Percentiles rank a stretch among this genome's conserved stretches.
Conservation (phyloP, 106 monocot species). For the Xerophyta viscosa region DNA sequence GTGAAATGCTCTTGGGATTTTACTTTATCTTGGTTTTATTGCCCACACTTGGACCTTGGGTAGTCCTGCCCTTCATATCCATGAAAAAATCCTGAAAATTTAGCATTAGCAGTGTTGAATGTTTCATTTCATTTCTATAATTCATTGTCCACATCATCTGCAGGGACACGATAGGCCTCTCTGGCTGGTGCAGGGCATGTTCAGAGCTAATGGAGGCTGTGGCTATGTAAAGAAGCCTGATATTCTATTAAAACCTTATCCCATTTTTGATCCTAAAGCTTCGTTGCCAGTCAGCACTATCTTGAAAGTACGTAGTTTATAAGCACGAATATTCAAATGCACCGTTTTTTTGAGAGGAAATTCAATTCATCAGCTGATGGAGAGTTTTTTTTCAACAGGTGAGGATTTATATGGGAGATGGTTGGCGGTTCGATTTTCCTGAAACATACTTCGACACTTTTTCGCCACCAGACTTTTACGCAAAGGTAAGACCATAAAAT, state of each 20-base stretch:
- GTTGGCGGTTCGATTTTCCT: conserved; percentile 52
- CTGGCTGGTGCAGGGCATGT: conserved; percentile 71
- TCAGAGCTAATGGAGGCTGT: conserved; percentile 59
- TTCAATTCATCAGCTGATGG: too few species aligned
- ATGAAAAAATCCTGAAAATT: too few species aligned
- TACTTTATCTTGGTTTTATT: too few species aligned
- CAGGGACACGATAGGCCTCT: conserved; percentile 60
- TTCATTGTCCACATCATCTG: background rate
- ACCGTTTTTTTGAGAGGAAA: too few species aligned
- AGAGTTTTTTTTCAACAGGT: conserved; percentile 22
- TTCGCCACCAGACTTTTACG: conserved; percentile 64
- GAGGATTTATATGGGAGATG: conserved; percentile 62
- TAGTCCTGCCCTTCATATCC: too few species aligned
- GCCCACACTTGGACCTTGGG: too few species aligned
- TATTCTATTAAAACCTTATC: conserved; percentile 25
- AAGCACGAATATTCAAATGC: too few species aligned
- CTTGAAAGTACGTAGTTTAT: conserved; percentile 46
- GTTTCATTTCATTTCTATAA: too few species aligned
- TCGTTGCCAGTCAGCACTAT: conserved; percentile 22
- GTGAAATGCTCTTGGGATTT: too few species aligned
- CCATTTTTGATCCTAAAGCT: conserved; percentile 39
- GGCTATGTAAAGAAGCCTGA: conserved; percentile 66
- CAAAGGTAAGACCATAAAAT: conserved; percentile 55
- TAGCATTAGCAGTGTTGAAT: too few species aligned
- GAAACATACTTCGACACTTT: conserved; percentile 41